Evolutionary conservation across 441 rosid genomes (phyloP).

Genomic region (Gossypium schwendimanii): DNA sequence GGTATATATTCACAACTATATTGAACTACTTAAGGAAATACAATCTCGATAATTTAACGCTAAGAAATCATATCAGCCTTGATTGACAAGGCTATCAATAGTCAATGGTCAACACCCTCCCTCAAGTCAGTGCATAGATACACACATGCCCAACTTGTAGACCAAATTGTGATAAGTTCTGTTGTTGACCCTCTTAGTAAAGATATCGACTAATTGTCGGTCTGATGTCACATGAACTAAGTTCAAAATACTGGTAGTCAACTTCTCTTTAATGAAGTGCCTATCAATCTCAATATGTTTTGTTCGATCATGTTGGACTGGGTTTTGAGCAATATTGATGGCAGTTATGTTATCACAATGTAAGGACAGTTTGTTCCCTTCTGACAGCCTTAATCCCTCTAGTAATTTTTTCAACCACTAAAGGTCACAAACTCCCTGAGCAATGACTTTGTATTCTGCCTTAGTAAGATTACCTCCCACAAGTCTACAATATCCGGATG

Average conservation of each 20-base stretch:
- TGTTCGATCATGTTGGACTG: background rate
- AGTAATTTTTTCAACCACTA: background rate
- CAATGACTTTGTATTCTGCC: background rate
- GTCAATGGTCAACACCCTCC: background rate
- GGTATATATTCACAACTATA: too few relatives aligned
- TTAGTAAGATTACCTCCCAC: background rate
- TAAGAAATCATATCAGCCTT: too few relatives aligned
- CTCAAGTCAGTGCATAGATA: background rate
- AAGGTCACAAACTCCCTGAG: background rate
- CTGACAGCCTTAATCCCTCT: background rate
- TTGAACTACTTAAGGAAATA: too few relatives aligned
- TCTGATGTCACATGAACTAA: background rate
- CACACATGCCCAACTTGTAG: background rate
- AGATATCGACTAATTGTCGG: background rate
- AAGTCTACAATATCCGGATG: background rate
- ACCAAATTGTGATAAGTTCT: background rate
- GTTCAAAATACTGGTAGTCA: background rate
- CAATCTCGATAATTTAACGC: too few relatives aligned
- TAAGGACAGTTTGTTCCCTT: background rate
- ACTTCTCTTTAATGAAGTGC: background rate
- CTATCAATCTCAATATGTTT: background rate
- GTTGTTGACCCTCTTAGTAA: background rate
- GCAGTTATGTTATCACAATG: background rate
- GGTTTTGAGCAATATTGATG: background rate
- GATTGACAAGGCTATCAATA: too few relatives aligned